These are phyloP conservation scores for Nosema muscidifuracis DNA, from an alignment of 371 early-diverging fungal genomes.

Conservation along the genomic window DNA sequence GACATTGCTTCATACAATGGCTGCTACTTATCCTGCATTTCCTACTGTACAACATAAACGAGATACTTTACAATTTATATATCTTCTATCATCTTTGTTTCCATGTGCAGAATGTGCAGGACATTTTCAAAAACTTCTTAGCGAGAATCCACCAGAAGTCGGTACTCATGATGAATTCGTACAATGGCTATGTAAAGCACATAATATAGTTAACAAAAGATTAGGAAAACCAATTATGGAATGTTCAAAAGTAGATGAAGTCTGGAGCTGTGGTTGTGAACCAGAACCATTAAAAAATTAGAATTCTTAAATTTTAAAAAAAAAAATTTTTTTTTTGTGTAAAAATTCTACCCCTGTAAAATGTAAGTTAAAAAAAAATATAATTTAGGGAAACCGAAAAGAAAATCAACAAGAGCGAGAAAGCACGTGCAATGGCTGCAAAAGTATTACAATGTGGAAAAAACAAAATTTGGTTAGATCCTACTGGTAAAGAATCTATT, in stretches of 20 bases:
- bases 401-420: conserved; percentile 63
- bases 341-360: conserved; percentile 6
- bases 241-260: conserved; percentile 77
- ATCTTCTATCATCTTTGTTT: conserved; percentile 75
- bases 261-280: conserved; percentile 70
- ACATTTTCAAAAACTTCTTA: conserved; percentile 65
- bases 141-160: conserved; percentile 74
- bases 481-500: conserved; percentile 86
- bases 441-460: conserved; percentile 93
- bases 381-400: conserved; percentile 49
- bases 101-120: conserved; percentile 82
- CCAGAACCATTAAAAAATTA: not conserved
- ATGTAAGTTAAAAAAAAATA: conserved; percentile 37
- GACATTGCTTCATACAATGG: conserved; percentile 94
- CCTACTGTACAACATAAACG: conserved; percentile 72
- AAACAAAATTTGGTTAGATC: conserved; percentile 98
- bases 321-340: not conserved
- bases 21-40: conserved; percentile 83
- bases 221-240: conserved; percentile 82
- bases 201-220: conserved; percentile 87
- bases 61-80: conserved; percentile 72
- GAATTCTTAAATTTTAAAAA: not conserved
- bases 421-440: conserved; percentile 74
- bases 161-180: conserved; percentile 68
- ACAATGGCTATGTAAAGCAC: conserved; percentile 82